A percentile compares a stretch with the other conserved stretches of the same genome.
Conservation (phyloP, 805 yeast genomes). For the Lipomyces japonicus region DNA sequence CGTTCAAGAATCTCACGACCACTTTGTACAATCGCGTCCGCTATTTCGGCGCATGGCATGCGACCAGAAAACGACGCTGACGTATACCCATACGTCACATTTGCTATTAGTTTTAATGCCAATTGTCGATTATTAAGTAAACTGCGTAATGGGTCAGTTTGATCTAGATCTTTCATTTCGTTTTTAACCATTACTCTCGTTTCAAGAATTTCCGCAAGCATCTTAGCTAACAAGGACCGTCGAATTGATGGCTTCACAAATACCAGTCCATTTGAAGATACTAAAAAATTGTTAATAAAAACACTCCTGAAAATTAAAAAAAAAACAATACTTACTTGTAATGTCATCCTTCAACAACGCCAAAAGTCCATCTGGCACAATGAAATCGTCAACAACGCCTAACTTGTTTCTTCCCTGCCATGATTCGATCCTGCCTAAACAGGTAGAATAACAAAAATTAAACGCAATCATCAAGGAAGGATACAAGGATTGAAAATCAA, state of each 20-base stretch:
- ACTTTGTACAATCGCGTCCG: constrained; percentile 89
- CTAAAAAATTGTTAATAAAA: constrained; percentile 5
- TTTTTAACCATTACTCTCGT: constrained; percentile 74
- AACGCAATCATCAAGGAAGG: constrained; percentile 91
- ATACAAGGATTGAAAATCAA: constrained; percentile 90
- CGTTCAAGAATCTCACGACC: constrained; percentile 76
- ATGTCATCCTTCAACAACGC: constrained; percentile 52
- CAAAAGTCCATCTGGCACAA: constrained; percentile 56
- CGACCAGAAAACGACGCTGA: constrained; percentile 94
- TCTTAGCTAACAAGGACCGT: constrained; percentile 70
- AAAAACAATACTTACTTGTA: constrained; percentile 30
- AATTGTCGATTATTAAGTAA: constrained; percentile 72
- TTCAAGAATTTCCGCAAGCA: constrained; percentile 79
- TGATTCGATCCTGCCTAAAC: constrained; percentile 38
- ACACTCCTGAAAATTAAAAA: not conserved
- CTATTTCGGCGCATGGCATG: constrained; percentile 94
- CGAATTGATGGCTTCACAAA: constrained; percentile 66
- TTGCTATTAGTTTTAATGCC: constrained; percentile 85
- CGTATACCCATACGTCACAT: constrained; percentile 93
- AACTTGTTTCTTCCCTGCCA: constrained; percentile 38
- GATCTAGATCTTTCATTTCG: constrained; percentile 53
- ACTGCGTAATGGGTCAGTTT: constrained; percentile 38
- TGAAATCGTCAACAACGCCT: constrained; percentile 42
- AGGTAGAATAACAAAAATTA: constrained; percentile 55
- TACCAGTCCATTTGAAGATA: constrained; percentile 85